Conservation (phyloP, 192 early-diverging fungal species). For the Rhizoclosmatium globosum region DNA sequence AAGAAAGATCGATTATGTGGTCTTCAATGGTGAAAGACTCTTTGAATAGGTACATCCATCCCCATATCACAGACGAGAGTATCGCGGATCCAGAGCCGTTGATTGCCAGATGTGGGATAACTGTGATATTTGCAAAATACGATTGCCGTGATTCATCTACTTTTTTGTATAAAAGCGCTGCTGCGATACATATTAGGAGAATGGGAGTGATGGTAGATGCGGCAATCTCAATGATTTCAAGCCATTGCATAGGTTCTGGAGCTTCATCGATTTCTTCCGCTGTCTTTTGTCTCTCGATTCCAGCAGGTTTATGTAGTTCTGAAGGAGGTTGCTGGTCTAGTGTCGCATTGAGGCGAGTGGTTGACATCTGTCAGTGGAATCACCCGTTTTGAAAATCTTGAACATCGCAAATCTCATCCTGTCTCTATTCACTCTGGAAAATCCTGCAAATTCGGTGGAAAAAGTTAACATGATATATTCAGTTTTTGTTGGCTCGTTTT, state of each 20-base stretch:
- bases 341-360: too few species aligned
- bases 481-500: too few species aligned
- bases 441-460: too few species aligned
- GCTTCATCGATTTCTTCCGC: neutral
- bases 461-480: too few species aligned
- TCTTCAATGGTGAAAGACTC: neutral
- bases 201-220: neutral
- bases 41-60: conserved; percentile 4
- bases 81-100: conserved; percentile 2
- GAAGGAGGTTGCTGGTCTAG: too few species aligned
- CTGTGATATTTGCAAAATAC: neutral
- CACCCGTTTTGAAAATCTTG: too few species aligned
- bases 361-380: too few species aligned
- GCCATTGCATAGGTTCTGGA: neutral
- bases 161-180: neutral
- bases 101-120: neutral
- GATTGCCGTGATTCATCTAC: conserved; percentile 25
- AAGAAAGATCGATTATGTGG: neutral
- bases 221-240: neutral
- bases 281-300: too few species aligned
- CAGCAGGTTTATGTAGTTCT: too few species aligned
- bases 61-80: neutral
- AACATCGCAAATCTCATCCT: too few species aligned
- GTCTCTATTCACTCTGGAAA: too few species aligned
- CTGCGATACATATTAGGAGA: neutral